Base-by-base conservation (phyloP, 2,329 filamentous ascomycete species). In the Hypocreales sp. region DNA sequence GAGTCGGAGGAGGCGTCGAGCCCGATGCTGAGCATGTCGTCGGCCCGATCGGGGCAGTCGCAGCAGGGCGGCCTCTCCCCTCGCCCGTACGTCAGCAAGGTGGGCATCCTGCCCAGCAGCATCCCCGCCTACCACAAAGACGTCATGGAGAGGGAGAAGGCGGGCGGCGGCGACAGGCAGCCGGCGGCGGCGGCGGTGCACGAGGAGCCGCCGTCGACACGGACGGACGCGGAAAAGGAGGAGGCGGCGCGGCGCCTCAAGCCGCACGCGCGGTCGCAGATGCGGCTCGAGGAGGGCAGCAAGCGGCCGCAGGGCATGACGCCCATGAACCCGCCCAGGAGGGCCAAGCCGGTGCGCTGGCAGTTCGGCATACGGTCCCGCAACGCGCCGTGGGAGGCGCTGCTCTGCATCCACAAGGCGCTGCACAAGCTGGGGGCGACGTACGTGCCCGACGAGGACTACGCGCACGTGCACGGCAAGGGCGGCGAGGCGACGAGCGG, bases 281-380 rank as follows among this genome's bases (percentile, higher is more conserved):
- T 79, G 15, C 72, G 74, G 28, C 55, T 83, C 3, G 78, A 87
- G 36, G 75, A 68, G 44, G 64, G 52, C 31, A 67, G 46, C 45
- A 68, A 56, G 36, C 61, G 69, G 20, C 72, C 72, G 4, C 67
- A 72, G 31, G 62, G 64, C 13, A 64, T 77, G 57, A 77, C 72
- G 3, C 71, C 70, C 1, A 66, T 74, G 25, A 55, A 62, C 27
- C 70, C 73, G 3, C 50, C 61, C 4, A 83, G 80, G 58, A 84
- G 81, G 50, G 56, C 64, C 5, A 84, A 81, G 45, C 79, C 79
- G 1, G 81, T 86, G 11, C 82, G 87, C 38, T 98, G 90, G 90
- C 90, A 98, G 49, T 98, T 98, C 47, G 90, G 90, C 31, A 98
- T 98, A 35, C 72, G 90, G 20, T 93, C 83, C 24, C 74, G 90